These are phyloP conservation scores for Lentinula edodes DNA, from an alignment of 768 basidiomycete species.

Conservation along the genomic window DNA sequence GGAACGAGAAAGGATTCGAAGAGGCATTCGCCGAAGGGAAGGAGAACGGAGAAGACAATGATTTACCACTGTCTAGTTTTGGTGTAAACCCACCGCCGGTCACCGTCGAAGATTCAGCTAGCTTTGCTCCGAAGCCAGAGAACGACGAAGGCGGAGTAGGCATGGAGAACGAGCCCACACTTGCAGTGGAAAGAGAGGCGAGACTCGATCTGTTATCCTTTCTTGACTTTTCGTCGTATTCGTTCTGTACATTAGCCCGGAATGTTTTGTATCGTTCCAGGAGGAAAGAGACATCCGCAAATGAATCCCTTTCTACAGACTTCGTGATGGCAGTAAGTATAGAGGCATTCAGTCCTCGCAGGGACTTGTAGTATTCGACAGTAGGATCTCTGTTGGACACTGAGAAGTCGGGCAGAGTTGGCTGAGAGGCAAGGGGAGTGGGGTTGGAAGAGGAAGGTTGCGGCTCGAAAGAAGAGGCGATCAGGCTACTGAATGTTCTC, in stretches of 20 bases:
- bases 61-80: constrained; percentile 3
- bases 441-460: constrained; percentile 1
- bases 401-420: constrained; percentile 11
- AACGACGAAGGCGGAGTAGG: constrained; percentile 34
- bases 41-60: constrained; percentile 14
- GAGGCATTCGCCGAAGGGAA: constrained; percentile 12
- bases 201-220: background rate
- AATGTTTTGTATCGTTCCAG: constrained; percentile 55
- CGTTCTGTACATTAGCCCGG: constrained; percentile 49
- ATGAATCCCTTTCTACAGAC: constrained; percentile 63
- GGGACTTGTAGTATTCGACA: constrained; percentile 56
- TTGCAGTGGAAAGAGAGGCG: constrained; percentile 7
- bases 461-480: constrained; percentile 17
- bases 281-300: constrained; percentile 52
- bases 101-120: constrained; percentile 13
- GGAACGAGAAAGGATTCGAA: constrained; percentile 4
- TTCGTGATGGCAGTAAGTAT: constrained; percentile 53
- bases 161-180: constrained; percentile 2
- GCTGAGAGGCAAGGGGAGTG: constrained; percentile 10
- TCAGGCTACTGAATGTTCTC: constrained; percentile 47
- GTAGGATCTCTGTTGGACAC: constrained; percentile 22
- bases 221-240: constrained; percentile 35
- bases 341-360: constrained; percentile 73
- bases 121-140: constrained; percentile 20
- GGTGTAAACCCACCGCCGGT: constrained; percentile 17